Conservation (phyloP, 345 rosid genomes). For the Rhodomyrtus tomentosa region DNA sequence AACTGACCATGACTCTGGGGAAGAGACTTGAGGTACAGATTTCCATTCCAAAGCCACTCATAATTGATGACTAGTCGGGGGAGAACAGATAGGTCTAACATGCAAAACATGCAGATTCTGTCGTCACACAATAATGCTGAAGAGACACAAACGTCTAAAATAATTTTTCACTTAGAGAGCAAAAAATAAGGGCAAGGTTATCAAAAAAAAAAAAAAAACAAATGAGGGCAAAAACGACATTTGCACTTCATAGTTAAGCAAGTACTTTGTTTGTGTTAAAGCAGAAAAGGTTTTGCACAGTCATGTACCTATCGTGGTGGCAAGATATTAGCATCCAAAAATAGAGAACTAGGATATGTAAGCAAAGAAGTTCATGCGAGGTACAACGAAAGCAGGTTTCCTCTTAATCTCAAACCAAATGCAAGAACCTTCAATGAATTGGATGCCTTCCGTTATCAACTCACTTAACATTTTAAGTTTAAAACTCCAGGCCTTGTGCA, state of each 20-base stretch:
- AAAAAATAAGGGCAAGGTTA: background rate
- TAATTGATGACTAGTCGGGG: background rate
- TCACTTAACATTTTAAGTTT: background rate
- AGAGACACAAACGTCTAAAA: background rate
- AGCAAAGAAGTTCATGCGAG: background rate
- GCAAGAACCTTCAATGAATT: background rate
- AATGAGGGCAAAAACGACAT: background rate
- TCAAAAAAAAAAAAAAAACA: too few species aligned
- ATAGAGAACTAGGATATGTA: background rate
- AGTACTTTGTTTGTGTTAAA: background rate
- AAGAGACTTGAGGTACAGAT: background rate
- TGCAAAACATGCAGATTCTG: background rate
- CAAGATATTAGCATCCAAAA: background rate
- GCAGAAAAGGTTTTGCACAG: background rate
- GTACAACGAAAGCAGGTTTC: background rate
- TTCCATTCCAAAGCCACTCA: background rate
- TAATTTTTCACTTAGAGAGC: background rate
- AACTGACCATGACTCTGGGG: background rate
- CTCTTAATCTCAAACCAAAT: background rate
- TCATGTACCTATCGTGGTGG: background rate
- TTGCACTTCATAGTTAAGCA: background rate
- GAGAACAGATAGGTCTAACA: background rate
- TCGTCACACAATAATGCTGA: background rate
- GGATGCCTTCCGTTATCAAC: background rate
- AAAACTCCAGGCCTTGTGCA: background rate